Evolutionary conservation across 2,329 filamentous ascomycete genomes (phyloP).

Genomic region (Phoma sp.): DNA sequence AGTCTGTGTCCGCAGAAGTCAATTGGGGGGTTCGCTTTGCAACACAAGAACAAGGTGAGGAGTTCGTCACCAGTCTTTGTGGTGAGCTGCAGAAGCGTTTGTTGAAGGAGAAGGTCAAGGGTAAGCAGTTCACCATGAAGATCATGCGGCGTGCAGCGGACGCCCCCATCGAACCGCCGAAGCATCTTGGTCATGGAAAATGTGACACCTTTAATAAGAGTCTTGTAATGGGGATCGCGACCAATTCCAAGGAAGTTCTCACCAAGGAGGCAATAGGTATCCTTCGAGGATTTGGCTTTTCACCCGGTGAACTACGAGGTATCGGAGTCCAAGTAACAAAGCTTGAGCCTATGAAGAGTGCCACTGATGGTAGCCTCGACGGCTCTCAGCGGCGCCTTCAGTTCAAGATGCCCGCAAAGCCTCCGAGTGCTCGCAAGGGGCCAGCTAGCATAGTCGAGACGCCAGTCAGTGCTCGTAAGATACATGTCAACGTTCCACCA

Average conservation of each 20-base stretch:
- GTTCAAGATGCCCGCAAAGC: slow-evolving; percentile 62
- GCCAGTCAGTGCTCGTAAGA: slow-evolving; percentile 4
- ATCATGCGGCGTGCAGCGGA: slow-evolving; percentile 88
- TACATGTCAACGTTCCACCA: not conserved
- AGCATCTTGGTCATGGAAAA: slow-evolving; percentile 92
- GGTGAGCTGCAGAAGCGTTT: slow-evolving; percentile 83
- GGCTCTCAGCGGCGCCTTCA: slow-evolving; percentile 80
- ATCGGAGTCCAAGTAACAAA: slow-evolving; percentile 94
- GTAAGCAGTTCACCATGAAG: slow-evolving; percentile 88
- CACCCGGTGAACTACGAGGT: slow-evolving; percentile 90
- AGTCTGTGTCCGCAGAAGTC: slow-evolving; percentile 95
- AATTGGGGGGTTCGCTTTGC: slow-evolving; percentile 98
- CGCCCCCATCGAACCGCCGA: slow-evolving; percentile 88
- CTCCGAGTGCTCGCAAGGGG: slow-evolving; percentile 27
- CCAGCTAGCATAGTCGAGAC: slow-evolving; percentile 3
- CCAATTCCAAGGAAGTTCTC: slow-evolving; percentile 73
- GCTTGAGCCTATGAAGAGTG: slow-evolving; percentile 76
- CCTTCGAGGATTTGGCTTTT: slow-evolving; percentile 80
- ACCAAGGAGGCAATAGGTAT: slow-evolving; percentile 86
- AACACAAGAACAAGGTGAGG: slow-evolving; percentile 88
- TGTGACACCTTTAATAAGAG: slow-evolving; percentile 96
- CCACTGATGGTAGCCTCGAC: slow-evolving; percentile 60
- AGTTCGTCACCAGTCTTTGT: slow-evolving; percentile 85
- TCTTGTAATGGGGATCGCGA: slow-evolving; percentile 79
- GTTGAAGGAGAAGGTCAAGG: slow-evolving; percentile 82